Percentiles rank a stretch among this genome's conserved stretches.
Evolutionary conservation across 192 early-diverging fungal genomes (phyloP).

Genomic region (Anaeromyces robustus): DNA sequence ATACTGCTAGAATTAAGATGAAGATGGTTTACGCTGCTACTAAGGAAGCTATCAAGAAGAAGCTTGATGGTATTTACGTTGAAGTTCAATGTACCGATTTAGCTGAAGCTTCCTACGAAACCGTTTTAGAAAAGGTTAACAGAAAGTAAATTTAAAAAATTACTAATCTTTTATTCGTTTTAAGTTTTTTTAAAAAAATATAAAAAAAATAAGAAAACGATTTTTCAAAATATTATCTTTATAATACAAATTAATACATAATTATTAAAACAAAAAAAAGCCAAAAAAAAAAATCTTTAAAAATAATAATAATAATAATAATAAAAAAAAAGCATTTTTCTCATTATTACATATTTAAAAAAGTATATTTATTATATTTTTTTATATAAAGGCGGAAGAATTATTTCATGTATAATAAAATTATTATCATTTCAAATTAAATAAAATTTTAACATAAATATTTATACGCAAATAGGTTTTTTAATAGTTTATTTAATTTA

Average conservation of each 20-base stretch:
- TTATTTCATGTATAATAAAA: no score
- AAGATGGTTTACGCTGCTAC: conserved; percentile 87
- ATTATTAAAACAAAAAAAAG: background rate
- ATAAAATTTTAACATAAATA: no score
- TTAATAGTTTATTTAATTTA: no score
- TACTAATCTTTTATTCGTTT: background rate
- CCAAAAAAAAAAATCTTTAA: background rate
- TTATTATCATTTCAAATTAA: no score
- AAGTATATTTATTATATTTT: background rate
- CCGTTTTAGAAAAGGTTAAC: conserved; percentile 48
- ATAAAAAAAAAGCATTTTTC: no score
- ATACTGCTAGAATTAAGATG: conserved; percentile 49
- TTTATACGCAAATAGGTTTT: no score
- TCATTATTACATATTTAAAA: background rate
- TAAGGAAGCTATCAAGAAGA: conserved; percentile 61
- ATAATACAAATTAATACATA: background rate
- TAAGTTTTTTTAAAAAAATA: background rate
- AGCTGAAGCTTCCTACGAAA: conserved; percentile 44
- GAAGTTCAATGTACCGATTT: conserved; percentile 78
- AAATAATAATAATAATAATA: background rate
- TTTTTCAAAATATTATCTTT: background rate
- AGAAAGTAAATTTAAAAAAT: background rate
- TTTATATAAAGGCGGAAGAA: no score
- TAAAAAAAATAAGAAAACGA: no score
- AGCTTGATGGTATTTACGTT: conserved; percentile 50